Conservation (phyloP, 495 filamentous ascomycete genomes). For the Penicillium desertorum region DNA sequence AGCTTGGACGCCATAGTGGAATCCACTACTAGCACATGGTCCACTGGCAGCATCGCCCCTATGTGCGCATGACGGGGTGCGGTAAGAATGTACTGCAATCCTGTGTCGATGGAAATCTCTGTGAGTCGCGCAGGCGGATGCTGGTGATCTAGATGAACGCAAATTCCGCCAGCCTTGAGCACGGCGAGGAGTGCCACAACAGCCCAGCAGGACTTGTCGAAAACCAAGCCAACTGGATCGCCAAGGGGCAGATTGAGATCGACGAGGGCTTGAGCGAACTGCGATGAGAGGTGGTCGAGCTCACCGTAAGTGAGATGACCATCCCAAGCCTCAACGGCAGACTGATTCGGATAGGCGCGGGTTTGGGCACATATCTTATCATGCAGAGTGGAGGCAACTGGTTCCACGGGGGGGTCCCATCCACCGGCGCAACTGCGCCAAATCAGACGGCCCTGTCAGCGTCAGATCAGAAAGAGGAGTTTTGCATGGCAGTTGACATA, state of each 20-base stretch:
- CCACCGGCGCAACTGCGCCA: constrained; percentile 1
- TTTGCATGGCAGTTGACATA: constrained; percentile 2
- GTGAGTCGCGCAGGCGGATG: constrained; percentile 30
- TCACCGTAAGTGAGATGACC: constrained; percentile 35
- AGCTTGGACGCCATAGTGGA: constrained; percentile 4
- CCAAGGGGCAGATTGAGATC: constrained; percentile 36
- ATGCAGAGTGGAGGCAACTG: neutral
- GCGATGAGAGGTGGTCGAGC: constrained; percentile 30
- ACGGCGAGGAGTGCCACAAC: constrained; percentile 30
- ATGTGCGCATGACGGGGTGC: constrained; percentile 10
- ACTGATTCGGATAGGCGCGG: neutral
- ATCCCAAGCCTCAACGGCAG: constrained; percentile 40
- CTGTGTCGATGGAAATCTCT: constrained; percentile 30
- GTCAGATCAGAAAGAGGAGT: neutral
- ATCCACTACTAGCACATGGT: constrained; percentile 5
- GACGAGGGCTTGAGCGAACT: constrained; percentile 34
- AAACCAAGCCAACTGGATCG: constrained; percentile 50
- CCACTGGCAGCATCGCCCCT: neutral
- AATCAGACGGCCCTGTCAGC: neutral
- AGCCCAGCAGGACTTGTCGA: constrained; percentile 49
- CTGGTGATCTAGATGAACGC: constrained; percentile 25
- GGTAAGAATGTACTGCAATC: constrained; percentile 26
- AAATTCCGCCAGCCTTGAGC: constrained; percentile 29
- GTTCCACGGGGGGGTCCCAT: neutral
- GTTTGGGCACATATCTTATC: neutral